These are phyloP conservation scores for Limonium bicolor DNA, from an alignment of 148 eudicot species.

Conservation along the genomic window DNA sequence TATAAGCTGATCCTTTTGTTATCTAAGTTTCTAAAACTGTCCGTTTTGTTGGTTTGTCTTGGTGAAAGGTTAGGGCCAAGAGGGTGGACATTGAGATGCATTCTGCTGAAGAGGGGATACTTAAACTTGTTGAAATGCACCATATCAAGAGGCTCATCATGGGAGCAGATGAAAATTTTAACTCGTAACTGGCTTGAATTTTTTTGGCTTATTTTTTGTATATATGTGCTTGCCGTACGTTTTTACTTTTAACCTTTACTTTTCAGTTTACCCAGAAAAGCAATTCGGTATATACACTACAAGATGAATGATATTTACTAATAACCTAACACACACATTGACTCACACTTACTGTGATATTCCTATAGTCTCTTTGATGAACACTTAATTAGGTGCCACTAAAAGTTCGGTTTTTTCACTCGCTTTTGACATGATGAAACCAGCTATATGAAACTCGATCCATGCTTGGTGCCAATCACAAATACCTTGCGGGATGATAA, in stretches of 20 bases:
- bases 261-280: background rate
- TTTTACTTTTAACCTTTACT: too few species aligned
- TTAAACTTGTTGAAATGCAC: constrained; percentile 47
- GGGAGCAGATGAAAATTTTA: constrained; percentile 69
- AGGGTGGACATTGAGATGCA: constrained; percentile 32
- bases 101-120: constrained; percentile 58
- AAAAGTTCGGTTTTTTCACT: background rate
- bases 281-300: background rate
- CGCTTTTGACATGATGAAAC: background rate
- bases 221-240: too few species aligned
- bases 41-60: background rate
- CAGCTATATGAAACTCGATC: too few species aligned
- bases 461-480: background rate
- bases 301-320: background rate
- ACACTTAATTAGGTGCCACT: background rate
- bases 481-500: constrained; percentile 44
- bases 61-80: constrained; percentile 38
- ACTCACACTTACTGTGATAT: background rate
- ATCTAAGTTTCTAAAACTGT: background rate
- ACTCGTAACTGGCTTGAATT: constrained; percentile 6
- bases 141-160: constrained; percentile 61
- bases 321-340: background rate
- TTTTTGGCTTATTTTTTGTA: too few species aligned
- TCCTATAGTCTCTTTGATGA: background rate
- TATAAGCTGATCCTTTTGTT: background rate